Conservation (phyloP, 2,329 filamentous ascomycete species). For the Fusarium sp. region DNA sequence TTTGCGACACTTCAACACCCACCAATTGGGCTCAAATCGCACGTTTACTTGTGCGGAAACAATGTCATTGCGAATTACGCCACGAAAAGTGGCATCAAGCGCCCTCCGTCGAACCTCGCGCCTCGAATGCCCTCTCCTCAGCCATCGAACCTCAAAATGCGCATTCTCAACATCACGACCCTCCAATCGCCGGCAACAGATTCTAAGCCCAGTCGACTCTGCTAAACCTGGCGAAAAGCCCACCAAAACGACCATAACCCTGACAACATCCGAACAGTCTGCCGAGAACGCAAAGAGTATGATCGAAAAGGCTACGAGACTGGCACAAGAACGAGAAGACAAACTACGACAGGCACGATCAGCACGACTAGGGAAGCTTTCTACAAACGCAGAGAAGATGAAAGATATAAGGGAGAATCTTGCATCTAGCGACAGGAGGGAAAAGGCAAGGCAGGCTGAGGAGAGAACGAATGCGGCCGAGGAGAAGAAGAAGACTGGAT, state of each 20-base stretch:
- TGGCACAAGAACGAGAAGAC: background rate
- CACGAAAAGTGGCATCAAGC: background rate
- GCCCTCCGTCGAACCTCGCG: background rate
- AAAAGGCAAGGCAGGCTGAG: constrained; percentile 12
- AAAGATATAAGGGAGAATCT: constrained; percentile 11
- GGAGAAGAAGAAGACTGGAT: background rate
- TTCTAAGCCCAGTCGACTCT: background rate
- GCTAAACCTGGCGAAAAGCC: background rate
- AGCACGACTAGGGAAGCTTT: background rate
- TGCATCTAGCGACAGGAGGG: constrained; percentile 11
- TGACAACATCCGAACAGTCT: background rate
- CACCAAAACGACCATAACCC: background rate
- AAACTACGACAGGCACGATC: constrained; percentile 10
- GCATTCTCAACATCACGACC: constrained; percentile 15
- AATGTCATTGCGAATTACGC: constrained; percentile 1
- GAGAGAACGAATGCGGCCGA: background rate
- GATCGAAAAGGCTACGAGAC: background rate
- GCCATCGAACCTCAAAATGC: constrained; percentile 4
- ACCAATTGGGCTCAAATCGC: background rate
- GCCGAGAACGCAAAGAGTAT: background rate
- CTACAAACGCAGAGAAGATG: background rate
- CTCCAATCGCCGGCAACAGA: background rate
- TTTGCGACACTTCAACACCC: background rate
- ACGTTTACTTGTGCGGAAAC: background rate
- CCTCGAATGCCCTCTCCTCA: background rate